Percentiles rank a stretch among this genome's conserved stretches.
Conservation (phyloP, 352 stramenopile species). For the Globisporangium megalacanthum region DNA sequence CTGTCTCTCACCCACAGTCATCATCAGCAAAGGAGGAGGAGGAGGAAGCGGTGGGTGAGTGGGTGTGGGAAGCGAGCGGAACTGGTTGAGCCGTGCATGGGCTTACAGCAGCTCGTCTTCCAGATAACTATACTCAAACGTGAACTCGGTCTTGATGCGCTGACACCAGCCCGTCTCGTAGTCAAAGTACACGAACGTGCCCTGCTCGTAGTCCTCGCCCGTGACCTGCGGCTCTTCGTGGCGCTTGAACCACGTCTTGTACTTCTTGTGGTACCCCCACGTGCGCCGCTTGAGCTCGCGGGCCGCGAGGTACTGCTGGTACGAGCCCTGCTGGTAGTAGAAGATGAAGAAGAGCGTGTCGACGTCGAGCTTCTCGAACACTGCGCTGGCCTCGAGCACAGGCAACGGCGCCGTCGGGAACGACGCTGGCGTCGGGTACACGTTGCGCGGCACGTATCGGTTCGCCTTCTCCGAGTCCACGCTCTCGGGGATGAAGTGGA, state of each 20-base stretch:
- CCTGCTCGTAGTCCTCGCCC: constrained; percentile 98
- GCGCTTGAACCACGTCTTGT: constrained; percentile 99
- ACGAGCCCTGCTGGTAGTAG: constrained; percentile 99
- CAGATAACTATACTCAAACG: constrained; percentile 98
- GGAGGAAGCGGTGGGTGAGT: neutral
- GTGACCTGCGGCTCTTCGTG: constrained; percentile 95
- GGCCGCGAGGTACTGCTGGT: constrained; percentile 98
- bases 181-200: constrained; percentile 99
- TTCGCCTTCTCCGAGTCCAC: constrained; percentile 89
- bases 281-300: constrained; percentile 97
- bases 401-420: constrained; percentile 88
- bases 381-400: constrained; percentile 90
- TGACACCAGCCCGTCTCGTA: constrained; percentile 99
- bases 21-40: neutral
- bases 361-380: constrained; percentile 98
- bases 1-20: too few relatives aligned
- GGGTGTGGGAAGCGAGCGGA: neutral
- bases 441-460: constrained; percentile 93
- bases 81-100: neutral
- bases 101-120: constrained; percentile 84
- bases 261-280: constrained; percentile 99
- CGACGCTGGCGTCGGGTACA: constrained; percentile 89
- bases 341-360: constrained; percentile 99
- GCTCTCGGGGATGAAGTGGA: constrained; percentile 88
- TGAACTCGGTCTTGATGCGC: constrained; percentile 99